Conservation (phyloP, 164 flowering plant species). For the Tetracentron sinense region DNA sequence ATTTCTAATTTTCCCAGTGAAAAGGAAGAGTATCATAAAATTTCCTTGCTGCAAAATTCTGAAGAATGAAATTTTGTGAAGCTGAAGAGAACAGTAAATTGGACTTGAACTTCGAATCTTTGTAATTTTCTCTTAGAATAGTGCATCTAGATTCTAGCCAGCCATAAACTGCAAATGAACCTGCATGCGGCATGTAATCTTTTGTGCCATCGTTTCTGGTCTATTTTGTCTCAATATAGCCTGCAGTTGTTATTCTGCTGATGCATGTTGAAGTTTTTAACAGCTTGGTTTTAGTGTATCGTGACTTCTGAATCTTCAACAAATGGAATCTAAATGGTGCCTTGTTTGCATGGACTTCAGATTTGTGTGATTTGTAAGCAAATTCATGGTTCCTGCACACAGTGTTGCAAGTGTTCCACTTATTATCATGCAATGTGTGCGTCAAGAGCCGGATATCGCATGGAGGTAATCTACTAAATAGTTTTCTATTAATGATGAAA, state of each 20-base stretch:
- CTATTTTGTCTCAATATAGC: too few relatives aligned
- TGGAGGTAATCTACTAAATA: conserved; percentile 62
- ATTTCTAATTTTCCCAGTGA: too few relatives aligned
- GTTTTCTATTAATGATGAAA: neutral
- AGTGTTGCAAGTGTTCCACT: conserved; percentile 89
- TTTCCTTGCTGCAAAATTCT: neutral
- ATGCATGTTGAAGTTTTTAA: neutral
- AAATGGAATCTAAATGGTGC: conserved; percentile 1
- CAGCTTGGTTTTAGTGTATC: neutral
- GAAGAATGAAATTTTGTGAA: neutral
- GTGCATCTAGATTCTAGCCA: too few relatives aligned
- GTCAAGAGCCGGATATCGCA: conserved; percentile 90
- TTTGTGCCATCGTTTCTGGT: too few relatives aligned
- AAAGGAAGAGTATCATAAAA: neutral
- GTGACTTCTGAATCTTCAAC: neutral
- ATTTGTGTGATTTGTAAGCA: conserved; percentile 92
- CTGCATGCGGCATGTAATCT: too few relatives aligned
- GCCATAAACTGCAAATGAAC: too few relatives aligned
- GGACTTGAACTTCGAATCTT: too few relatives aligned
- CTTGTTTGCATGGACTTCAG: conserved; percentile 32
- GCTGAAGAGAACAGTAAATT: neutral
- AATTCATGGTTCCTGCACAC: conserved; percentile 95
- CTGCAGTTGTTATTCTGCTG: neutral
- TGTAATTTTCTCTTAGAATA: neutral
- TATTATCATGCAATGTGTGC: conserved; percentile 98